phyloP scores from a whole-genome alignment of 208 protist genomes.

The Crithidia thermophila region DNA sequence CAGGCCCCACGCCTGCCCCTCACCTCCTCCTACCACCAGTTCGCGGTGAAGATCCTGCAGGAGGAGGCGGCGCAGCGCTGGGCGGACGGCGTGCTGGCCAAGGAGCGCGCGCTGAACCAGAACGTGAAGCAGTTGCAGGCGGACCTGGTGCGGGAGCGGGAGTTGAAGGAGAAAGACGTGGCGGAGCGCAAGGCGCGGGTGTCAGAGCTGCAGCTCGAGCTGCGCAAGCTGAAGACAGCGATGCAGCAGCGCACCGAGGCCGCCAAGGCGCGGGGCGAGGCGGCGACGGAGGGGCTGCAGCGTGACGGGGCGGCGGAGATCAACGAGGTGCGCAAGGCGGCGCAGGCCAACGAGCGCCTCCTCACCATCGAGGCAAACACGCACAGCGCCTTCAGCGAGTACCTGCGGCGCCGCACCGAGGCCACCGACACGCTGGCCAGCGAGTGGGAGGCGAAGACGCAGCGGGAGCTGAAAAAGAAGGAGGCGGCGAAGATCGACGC shows the following conservation, averaged over 20 bases:
- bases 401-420: slow-evolving; percentile 68
- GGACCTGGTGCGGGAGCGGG: slow-evolving; percentile 77
- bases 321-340: slow-evolving; percentile 41
- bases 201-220: slow-evolving; percentile 55
- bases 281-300: slow-evolving; percentile 67
- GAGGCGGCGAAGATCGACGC: slow-evolving; percentile 81
- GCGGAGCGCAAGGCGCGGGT: slow-evolving; percentile 67
- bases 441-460: slow-evolving; percentile 83
- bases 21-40: slow-evolving; percentile 66
- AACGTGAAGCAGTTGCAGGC: slow-evolving; percentile 93
- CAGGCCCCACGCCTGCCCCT: slow-evolving; percentile 68
- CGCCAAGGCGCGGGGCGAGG: slow-evolving; percentile 60
- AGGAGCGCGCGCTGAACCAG: slow-evolving; percentile 90
- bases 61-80: slow-evolving; percentile 88
- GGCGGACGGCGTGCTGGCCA: slow-evolving; percentile 86
- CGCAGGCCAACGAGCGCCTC: slow-evolving; percentile 34
- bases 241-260: slow-evolving; percentile 80
- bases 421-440: slow-evolving; percentile 72
- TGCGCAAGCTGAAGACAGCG: slow-evolving; percentile 66
- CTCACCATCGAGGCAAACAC: slow-evolving; percentile 56
- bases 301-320: slow-evolving; percentile 58
- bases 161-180: slow-evolving; percentile 82
- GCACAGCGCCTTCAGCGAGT: slow-evolving; percentile 62
- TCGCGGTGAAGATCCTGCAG: slow-evolving; percentile 82
- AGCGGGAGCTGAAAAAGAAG: slow-evolving; percentile 72